Conservation (phyloP, 192 early-diverging fungal species). For the Lobulomyces angularis region DNA sequence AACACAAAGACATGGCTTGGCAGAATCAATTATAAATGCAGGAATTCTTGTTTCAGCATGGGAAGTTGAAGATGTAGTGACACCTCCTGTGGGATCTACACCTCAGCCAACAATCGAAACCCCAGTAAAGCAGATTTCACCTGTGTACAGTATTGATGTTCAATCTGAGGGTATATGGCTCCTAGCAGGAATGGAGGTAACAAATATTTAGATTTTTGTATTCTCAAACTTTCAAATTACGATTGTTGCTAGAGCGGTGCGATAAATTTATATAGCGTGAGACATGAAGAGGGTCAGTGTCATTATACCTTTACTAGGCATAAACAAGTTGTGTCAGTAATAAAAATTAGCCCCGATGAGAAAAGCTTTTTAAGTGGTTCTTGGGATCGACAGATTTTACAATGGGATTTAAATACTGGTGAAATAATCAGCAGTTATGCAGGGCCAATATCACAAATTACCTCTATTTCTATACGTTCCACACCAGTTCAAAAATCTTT, state of each 20-base stretch:
- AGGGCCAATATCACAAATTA: conserved; percentile 73
- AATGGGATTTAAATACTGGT: conserved; percentile 78
- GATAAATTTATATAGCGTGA: conserved; percentile 74
- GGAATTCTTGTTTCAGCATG: conserved; percentile 67
- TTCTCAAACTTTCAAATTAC: not conserved
- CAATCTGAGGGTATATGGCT: conserved; percentile 86
- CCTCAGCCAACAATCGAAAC: conserved; percentile 28
- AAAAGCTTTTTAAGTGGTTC: conserved; percentile 76
- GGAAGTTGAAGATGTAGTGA: conserved; percentile 70
- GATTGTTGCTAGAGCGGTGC: conserved; percentile 45
- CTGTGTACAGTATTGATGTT: conserved; percentile 83
- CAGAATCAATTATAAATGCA: conserved; percentile 72
- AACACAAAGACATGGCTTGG: conserved; percentile 69
- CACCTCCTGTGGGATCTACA: conserved; percentile 4
- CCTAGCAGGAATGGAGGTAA: conserved; percentile 62
- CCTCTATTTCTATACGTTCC: conserved; percentile 60
- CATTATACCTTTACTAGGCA: conserved; percentile 74
- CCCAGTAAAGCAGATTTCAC: conserved; percentile 76
- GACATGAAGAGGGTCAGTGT: conserved; percentile 89
- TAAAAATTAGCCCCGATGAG: conserved; percentile 73
- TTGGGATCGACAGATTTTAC: conserved; percentile 63
- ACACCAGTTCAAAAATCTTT: conserved; percentile 8
- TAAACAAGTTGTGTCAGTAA: conserved; percentile 66
- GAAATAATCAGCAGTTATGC: conserved; percentile 49
- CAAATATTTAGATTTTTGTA: no score